Conservation (phyloP, 2,329 filamentous ascomycete genomes). For the Phoma sp. region DNA sequence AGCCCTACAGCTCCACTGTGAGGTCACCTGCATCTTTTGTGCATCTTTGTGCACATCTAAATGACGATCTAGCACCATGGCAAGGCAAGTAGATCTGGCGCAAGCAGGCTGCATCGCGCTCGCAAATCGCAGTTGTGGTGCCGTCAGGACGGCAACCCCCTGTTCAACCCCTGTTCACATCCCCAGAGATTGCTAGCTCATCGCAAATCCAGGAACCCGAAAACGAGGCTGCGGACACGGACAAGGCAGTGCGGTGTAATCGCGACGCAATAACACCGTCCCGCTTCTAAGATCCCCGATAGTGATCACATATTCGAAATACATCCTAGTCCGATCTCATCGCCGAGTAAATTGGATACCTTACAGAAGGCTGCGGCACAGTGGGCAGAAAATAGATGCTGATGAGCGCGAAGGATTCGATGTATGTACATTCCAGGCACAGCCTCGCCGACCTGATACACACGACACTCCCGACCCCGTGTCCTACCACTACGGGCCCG, state of each 20-base stretch:
- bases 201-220: constrained; percentile 9
- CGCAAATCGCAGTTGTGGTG: background rate
- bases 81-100: constrained; percentile 5
- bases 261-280: background rate
- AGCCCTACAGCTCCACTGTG: constrained; percentile 2
- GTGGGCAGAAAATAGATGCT: constrained; percentile 9
- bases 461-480: constrained; percentile 7
- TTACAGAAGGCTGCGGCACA: constrained; percentile 1
- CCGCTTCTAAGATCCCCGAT: background rate
- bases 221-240: constrained; percentile 13
- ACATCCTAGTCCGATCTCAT: constrained; percentile 5
- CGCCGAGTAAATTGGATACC: constrained; percentile 3
- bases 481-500: constrained; percentile 2
- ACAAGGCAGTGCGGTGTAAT: constrained; percentile 9
- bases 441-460: constrained; percentile 14
- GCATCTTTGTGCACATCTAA: constrained; percentile 1
- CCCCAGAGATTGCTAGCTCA: constrained; percentile 3
- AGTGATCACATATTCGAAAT: constrained; percentile 6
- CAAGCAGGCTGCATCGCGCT: background rate
- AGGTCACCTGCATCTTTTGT: constrained; percentile 9
- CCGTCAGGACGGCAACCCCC: constrained; percentile 7
- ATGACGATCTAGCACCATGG: constrained; percentile 4
- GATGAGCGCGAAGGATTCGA: constrained; percentile 9
- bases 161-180: constrained; percentile 10
- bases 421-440: constrained; percentile 2